Evolutionary conservation across 805 yeast species (phyloP), one percentile per base, ranked within the genome.

Genomic region (Zygotorulaspora florentina): DNA sequence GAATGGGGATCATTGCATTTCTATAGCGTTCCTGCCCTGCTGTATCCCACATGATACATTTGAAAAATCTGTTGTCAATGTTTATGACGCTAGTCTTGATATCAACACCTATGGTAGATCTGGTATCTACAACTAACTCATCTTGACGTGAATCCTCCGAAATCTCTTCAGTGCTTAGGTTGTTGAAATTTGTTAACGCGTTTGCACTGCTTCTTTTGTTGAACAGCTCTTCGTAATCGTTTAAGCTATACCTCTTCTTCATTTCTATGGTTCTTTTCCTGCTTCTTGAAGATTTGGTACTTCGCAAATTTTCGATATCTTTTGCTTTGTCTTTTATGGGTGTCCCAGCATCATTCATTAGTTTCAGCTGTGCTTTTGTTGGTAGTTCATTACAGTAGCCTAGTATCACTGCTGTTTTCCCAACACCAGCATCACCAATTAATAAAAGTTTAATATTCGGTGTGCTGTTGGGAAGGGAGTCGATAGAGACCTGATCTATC

Each of bases 21-120:
- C 74, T 62, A 47, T 70, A 74, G 41, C 77, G 60, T 52, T 74
- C 77, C 57, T 74, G 77, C 3, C 79, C 79, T 3, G 79, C 79
- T 11, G 78, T 73, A 51, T 73, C 78, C 77, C 78, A 74, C 43
- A 74, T 54, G 8, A 69, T 69, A 11, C 73, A 66, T 51, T 73
- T 73, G 59, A 72, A 73, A 38, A 62, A 62, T 36, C 70, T 58
- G 18, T 72, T 69, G 52, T 72, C 76, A 12, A 74, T 69, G 50
- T 70, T 72, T 10, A 73, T 68, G 11, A 68, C 50, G 40, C 71
- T 68, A 8, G 72, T 70, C 55, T 73, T 73, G 38, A 74, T 62
- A 51, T 74, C 78, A 5, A 74, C 70, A 11, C 79, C 79, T 31
- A 74, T 68, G 0, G 78, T 73, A 1, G 75, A 63, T 48, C 66